Percentiles rank a stretch among this genome's conserved stretches.
These are phyloP conservation scores for Aspergillus avenaceus DNA, from an alignment of 495 filamentous ascomycete species.

Conservation along the genomic window DNA sequence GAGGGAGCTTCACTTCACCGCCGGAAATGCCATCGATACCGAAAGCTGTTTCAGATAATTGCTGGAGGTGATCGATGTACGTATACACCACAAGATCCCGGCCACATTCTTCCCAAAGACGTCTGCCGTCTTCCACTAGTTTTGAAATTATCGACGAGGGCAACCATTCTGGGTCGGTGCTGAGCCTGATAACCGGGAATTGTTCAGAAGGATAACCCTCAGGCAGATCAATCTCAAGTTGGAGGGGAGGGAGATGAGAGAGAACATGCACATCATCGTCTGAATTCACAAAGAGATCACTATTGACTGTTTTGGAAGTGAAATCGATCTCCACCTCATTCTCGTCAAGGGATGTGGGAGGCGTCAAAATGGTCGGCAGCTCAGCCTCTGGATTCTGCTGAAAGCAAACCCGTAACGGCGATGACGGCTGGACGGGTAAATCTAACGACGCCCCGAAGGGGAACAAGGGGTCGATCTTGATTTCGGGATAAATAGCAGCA, in stretches of 20 bases:
- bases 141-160: constrained; percentile 50
- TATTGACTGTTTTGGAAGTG: constrained; percentile 20
- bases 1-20: constrained; percentile 33
- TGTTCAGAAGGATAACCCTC: constrained; percentile 66
- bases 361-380: constrained; percentile 35
- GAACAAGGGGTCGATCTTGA: constrained; percentile 51
- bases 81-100: constrained; percentile 72
- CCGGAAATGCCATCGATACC: constrained; percentile 55
- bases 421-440: constrained; percentile 65
- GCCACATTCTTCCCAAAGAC: constrained; percentile 81
- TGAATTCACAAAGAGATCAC: constrained; percentile 8
- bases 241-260: constrained; percentile 72
- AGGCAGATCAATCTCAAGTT: constrained; percentile 65
- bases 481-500: constrained; percentile 84
- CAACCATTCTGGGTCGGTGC: constrained; percentile 68
- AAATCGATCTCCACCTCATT: constrained; percentile 14
- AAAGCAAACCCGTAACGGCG: constrained; percentile 68
- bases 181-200: constrained; percentile 64
- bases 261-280: constrained; percentile 57
- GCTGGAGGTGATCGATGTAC: constrained; percentile 84
- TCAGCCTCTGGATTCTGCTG: constrained; percentile 46
- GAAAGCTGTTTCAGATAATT: constrained; percentile 72
- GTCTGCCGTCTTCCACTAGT: constrained; percentile 56
- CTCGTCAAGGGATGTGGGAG: constrained; percentile 43
- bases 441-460: constrained; percentile 66